These are phyloP conservation scores for Fusarium compactum DNA, from an alignment of 2,329 filamentous ascomycete genomes.

Conservation along the genomic window DNA sequence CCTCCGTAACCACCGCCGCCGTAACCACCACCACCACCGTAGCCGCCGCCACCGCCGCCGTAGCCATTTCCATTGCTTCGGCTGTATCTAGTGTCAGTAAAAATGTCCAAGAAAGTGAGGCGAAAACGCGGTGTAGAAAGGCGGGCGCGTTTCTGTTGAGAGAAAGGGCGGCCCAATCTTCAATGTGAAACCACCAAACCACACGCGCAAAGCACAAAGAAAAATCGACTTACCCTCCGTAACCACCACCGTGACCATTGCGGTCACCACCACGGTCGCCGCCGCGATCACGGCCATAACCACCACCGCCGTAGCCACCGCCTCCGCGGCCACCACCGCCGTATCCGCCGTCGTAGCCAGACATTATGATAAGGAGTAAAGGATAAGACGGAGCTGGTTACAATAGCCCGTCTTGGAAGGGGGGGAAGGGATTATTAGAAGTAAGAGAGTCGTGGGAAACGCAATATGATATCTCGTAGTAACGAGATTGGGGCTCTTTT, in stretches of 20 bases:
- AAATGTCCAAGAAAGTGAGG: conserved; percentile 16
- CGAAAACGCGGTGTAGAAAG: conserved; percentile 23
- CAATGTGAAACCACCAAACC: conserved; percentile 27
- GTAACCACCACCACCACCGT: conserved; percentile 53
- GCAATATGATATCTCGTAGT: conserved; percentile 34
- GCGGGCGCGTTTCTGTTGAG: conserved; percentile 12
- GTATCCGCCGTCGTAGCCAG: conserved; percentile 53
- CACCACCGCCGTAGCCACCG: conserved; percentile 51
- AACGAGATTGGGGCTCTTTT: conserved; percentile 40
- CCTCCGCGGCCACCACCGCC: conserved; percentile 50
- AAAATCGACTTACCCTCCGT: conserved; percentile 54
- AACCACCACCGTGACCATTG: conserved; percentile 54
- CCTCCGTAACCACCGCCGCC: conserved; percentile 56
- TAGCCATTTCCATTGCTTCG: conserved; percentile 60
- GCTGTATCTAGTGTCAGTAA: conserved; percentile 57
- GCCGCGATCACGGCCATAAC: conserved; percentile 58
- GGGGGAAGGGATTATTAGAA: conserved; percentile 20
- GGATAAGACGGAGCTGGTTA: conserved; percentile 29
- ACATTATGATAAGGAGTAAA: conserved; percentile 54
- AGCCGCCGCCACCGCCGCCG: conserved; percentile 52
- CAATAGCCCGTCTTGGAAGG: conserved; percentile 29
- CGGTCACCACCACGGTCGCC: conserved; percentile 59
- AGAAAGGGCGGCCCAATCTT: conserved; percentile 22
- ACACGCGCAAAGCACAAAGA: conserved; percentile 21
- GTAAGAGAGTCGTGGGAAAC: conserved; percentile 40